Conservation (phyloP, 1,284 basidiomycete genomes). For the Volvariella surrecta region DNA sequence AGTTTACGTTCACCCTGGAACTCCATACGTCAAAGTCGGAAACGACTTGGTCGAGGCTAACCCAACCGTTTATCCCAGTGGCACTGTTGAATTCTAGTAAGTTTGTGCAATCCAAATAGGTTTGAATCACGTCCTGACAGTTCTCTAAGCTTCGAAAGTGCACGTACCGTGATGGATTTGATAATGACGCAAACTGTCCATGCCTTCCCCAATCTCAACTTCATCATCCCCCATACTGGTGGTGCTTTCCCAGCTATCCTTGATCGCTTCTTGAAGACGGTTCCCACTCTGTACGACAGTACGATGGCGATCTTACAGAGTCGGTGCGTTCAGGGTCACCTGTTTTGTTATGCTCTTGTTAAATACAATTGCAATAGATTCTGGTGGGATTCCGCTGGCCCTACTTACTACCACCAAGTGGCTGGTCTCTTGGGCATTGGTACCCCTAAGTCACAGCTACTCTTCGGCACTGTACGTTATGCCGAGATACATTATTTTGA, state of each 20-base stretch:
- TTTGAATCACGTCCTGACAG: no score
- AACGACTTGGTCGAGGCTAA: slow-evolving; percentile 23
- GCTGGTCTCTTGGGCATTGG: slow-evolving; percentile 21
- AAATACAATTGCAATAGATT: slow-evolving; percentile 14
- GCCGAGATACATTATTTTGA: no score
- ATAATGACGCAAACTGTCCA: slow-evolving; percentile 23
- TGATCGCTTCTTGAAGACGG: slow-evolving; percentile 23
- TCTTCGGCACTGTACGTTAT: slow-evolving; percentile 24
- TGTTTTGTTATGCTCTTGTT: background rate
- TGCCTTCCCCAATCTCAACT: slow-evolving; percentile 25
- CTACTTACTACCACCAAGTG: slow-evolving; percentile 25
- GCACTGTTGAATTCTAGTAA: slow-evolving; percentile 25
- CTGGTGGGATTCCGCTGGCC: slow-evolving; percentile 29
- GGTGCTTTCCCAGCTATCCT: slow-evolving; percentile 24
- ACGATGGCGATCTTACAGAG: slow-evolving; percentile 20
- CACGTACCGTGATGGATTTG: slow-evolving; percentile 24
- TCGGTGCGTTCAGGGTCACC: slow-evolving; percentile 11
- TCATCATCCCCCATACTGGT: slow-evolving; percentile 24
- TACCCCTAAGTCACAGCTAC: slow-evolving; percentile 21
- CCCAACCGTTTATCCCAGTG: slow-evolving; percentile 21
- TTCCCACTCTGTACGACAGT: slow-evolving; percentile 20
- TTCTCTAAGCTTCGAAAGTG: slow-evolving; percentile 22
- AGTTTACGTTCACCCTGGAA: slow-evolving; percentile 22
- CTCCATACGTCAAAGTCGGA: slow-evolving; percentile 19
- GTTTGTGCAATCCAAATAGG: slow-evolving; percentile 7